phyloP scores from a whole-genome alignment of 129 eudicot genomes.

The Logfia minima region DNA sequence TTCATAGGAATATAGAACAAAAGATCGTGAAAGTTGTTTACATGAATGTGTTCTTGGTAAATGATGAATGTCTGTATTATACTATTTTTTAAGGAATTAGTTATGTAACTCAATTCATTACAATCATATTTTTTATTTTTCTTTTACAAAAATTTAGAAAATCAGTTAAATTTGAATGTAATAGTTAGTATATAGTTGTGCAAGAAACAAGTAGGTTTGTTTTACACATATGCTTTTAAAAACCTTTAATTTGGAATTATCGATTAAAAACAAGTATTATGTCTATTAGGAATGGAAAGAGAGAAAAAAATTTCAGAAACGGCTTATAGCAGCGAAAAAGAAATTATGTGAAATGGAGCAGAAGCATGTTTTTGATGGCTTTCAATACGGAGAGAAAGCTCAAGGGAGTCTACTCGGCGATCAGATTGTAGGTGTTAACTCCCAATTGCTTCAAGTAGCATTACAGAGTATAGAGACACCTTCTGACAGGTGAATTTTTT shows the following conservation, averaged over 20 bases:
- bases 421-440: conserved; percentile 67
- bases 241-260: conserved; percentile 2
- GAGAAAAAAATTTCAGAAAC: conserved; percentile 75
- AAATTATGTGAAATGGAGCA: conserved; percentile 84
- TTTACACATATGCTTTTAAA: background rate
- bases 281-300: conserved; percentile 90
- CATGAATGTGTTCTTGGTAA: no score
- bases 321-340: conserved; percentile 89
- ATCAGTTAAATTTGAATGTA: background rate
- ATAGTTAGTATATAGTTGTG: background rate
- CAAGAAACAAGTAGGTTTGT: conserved; percentile 1
- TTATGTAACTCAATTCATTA: no score
- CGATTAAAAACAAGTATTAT: conserved; percentile 16
- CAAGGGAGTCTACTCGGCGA: conserved; percentile 69
- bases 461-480: conserved; percentile 49
- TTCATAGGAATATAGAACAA: background rate
- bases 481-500: conserved; percentile 47
- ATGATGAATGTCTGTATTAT: no score
- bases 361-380: conserved; percentile 89
- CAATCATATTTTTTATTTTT: no score
- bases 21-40: background rate
- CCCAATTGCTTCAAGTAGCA: conserved; percentile 78
- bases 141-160: no score
- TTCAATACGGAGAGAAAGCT: conserved; percentile 70
- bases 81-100: no score